Conservation (phyloP, 108 stramenopile genomes). For the Aurantiochytrium sp. region DNA sequence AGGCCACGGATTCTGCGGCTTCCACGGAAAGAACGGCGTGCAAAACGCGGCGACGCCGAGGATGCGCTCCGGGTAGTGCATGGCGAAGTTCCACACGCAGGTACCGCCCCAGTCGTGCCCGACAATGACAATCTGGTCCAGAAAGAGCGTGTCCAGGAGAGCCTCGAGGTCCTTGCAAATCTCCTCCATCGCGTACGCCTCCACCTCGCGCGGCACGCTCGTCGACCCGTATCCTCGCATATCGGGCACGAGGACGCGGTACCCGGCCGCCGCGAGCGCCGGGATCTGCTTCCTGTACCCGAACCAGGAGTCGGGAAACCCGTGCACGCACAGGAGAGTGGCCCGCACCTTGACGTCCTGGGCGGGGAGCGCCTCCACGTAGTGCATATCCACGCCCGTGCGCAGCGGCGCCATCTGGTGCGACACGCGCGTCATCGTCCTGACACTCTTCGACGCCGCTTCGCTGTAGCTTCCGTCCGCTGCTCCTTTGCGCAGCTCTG, state of each 20-base stretch:
- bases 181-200: background rate
- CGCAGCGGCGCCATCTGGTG: background rate
- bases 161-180: background rate
- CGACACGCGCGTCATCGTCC: background rate
- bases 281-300: constrained; percentile 1
- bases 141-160: background rate
- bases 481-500: no score
- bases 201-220: background rate
- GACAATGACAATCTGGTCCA: background rate
- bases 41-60: background rate
- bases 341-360: background rate
- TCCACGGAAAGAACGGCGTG: background rate
- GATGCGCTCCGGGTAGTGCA: constrained; percentile 20
- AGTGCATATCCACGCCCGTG: constrained; percentile 4
- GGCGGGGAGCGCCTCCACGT: background rate
- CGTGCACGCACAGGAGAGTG: background rate
- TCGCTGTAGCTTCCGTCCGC: no score
- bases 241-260: background rate
- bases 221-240: constrained; percentile 14
- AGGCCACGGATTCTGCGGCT: background rate
- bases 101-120: constrained; percentile 30
- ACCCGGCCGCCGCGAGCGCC: background rate
- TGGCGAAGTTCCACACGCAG: constrained; percentile 20
- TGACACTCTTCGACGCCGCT: no score
- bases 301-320: constrained; percentile 10